Evolutionary conservation across 2,329 filamentous ascomycete genomes (phyloP).

Genomic region (Paraconiothyrium brasiliense): DNA sequence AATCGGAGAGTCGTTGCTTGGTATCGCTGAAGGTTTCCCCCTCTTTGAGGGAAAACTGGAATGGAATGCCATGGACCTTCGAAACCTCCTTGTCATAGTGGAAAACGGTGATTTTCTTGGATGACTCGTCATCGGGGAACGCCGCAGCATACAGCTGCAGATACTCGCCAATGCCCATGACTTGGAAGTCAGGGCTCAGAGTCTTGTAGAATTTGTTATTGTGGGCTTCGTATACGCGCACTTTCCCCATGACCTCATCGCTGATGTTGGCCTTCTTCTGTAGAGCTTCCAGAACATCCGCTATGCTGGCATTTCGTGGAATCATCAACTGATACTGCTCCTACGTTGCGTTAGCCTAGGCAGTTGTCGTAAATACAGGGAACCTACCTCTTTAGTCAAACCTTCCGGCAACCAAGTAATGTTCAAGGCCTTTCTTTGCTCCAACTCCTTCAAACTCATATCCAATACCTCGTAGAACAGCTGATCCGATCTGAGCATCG

Average conservation of each 20-base stretch:
- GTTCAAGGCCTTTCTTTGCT: slow-evolving; percentile 89
- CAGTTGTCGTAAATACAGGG: neutral
- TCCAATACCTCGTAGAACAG: slow-evolving; percentile 94
- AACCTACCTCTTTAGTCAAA: slow-evolving; percentile 82
- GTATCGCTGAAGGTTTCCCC: slow-evolving; percentile 89
- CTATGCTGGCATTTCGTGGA: slow-evolving; percentile 81
- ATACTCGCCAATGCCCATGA: slow-evolving; percentile 88
- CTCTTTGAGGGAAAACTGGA: slow-evolving; percentile 86
- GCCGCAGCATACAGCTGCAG: slow-evolving; percentile 82
- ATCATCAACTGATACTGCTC: slow-evolving; percentile 85
- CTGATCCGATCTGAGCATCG: slow-evolving; percentile 75
- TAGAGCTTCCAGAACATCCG: slow-evolving; percentile 79
- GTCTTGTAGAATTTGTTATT: slow-evolving; percentile 85
- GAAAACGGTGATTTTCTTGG: slow-evolving; percentile 80
- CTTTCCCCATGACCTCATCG: slow-evolving; percentile 75
- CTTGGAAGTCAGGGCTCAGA: slow-evolving; percentile 72
- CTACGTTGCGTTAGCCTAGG: slow-evolving; percentile 54
- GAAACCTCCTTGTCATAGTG: slow-evolving; percentile 92
- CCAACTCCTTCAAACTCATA: slow-evolving; percentile 90
- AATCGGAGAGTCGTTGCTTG: slow-evolving; percentile 91
- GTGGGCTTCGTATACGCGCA: slow-evolving; percentile 85
- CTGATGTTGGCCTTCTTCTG: slow-evolving; percentile 83
- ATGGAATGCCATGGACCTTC: slow-evolving; percentile 87
- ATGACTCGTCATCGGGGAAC: slow-evolving; percentile 73
- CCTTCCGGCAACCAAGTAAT: slow-evolving; percentile 88